Percentiles rank a stretch among this genome's conserved stretches.
Evolutionary conservation across 1,284 basidiomycete genomes (phyloP).

Genomic region (Austroboletus niveus): DNA sequence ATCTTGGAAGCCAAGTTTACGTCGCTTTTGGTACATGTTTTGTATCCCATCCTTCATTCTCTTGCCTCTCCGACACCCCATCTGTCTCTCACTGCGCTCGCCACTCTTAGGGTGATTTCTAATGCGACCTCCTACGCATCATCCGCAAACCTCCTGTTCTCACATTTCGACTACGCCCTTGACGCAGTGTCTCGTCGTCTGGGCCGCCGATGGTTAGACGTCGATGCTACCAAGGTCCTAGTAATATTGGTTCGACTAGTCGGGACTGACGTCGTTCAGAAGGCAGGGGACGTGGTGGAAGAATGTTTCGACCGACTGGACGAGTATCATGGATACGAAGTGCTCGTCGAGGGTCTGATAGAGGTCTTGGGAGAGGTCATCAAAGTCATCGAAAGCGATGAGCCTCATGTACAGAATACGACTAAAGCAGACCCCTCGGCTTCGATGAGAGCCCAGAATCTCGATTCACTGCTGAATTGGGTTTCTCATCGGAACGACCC

Average conservation of each 20-base stretch:
- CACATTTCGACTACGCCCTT: slow-evolving; percentile 93
- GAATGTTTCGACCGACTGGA: slow-evolving; percentile 94
- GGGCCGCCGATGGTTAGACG: slow-evolving; percentile 72
- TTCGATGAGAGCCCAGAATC: slow-evolving; percentile 23
- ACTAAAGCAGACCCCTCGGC: slow-evolving; percentile 18
- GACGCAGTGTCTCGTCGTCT: slow-evolving; percentile 83
- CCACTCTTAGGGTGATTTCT: slow-evolving; percentile 68
- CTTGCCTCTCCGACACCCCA: slow-evolving; percentile 68
- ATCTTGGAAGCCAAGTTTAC: slow-evolving; percentile 67
- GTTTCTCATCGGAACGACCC: slow-evolving; percentile 48
- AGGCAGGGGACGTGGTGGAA: slow-evolving; percentile 88
- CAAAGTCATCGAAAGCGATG: slow-evolving; percentile 62
- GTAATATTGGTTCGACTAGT: slow-evolving; percentile 81
- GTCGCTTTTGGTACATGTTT: slow-evolving; percentile 69
- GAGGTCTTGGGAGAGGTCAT: slow-evolving; percentile 81
- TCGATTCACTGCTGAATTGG: slow-evolving; percentile 65
- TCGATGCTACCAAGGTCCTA: slow-evolving; percentile 78
- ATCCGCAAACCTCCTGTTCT: slow-evolving; percentile 78
- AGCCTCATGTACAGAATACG: slow-evolving; percentile 21
- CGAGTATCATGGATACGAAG: slow-evolving; percentile 87
- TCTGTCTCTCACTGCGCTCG: slow-evolving; percentile 69
- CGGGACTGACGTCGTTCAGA: slow-evolving; percentile 79
- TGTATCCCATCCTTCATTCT: slow-evolving; percentile 85
- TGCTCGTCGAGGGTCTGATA: slow-evolving; percentile 83
- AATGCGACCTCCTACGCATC: slow-evolving; percentile 77